Evolutionary conservation across 371 early-diverging fungal genomes (phyloP), one percentile per base, ranked within the genome.

Genomic region (Actinomortierella wolfii): DNA sequence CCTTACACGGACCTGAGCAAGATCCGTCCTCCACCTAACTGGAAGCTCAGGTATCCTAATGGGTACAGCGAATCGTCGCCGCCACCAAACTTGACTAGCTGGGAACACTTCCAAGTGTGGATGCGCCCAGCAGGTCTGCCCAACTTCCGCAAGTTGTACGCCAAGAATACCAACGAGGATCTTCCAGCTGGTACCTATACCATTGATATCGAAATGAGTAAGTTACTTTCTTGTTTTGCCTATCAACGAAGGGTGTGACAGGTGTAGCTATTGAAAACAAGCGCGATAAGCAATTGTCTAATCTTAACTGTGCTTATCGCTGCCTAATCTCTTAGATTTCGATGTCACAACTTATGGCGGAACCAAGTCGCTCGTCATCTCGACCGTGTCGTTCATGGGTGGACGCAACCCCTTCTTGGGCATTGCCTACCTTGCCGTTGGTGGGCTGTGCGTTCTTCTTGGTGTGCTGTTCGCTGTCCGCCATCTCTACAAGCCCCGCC

Each of bases 31-130:
- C 94, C 94, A 51, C 92, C 92, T 24, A 87, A 90, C 77, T 93
- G 94, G 94, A 70, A 61, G 20, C 51, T 51, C 6, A 67, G 83
- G 6, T 91, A 83, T 56, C 82, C 84, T 1, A 73, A 87, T 57
- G 90, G 89, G 4, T 91, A 88, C 60, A 77, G 78, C n/a, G 83
- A 61, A 20, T 78, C 79, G 26, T 45, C 79, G 51, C 85, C 83
- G 34, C 90, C 92, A 26, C 94, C 93, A 6, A 86, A 94, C 54
- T 70, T 92, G 24, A 66, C 81, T 11, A 67, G 62, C 15, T 83
- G 89, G 79, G 93, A 98, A 79, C 83, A 90, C 47, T 91, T 99
- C 64, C 92, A 94, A 78, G 98, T 98, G n/a, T 99, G 99, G 99
- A 98, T 99, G 96, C 89, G 96, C 47, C 90, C 94, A 0, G 94